A percentile compares a stretch with the other conserved stretches of the same genome.
These are phyloP conservation scores for Rosa chinensis DNA, from an alignment of 306 rosid genomes.

Conservation along the genomic window DNA sequence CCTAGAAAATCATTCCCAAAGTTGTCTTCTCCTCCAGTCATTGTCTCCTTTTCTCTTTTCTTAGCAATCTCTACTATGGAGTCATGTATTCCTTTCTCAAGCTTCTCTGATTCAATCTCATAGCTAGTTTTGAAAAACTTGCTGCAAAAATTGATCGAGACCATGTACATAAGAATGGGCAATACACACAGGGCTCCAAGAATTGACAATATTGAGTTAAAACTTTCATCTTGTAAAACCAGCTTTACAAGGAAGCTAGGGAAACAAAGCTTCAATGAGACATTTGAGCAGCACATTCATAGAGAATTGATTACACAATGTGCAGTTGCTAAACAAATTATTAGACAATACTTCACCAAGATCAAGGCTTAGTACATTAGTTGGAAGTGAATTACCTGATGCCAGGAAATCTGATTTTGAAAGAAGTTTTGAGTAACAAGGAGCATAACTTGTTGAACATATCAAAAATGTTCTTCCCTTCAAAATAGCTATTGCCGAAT, in stretches of 20 bases:
- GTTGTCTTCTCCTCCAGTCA: slow-evolving; percentile 4
- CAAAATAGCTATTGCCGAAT: slow-evolving; percentile 24
- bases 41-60: slow-evolving; percentile 26
- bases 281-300: not conserved
- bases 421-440: slow-evolving; percentile 1
- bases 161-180: not conserved
- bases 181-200: not conserved
- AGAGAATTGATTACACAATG: not conserved
- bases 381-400: slow-evolving; percentile 11
- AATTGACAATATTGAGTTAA: not conserved
- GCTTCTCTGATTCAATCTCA: slow-evolving; percentile 26
- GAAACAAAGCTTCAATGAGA: not conserved
- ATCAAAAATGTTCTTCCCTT: slow-evolving; percentile 29
- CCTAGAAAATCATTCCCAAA: slow-evolving; percentile 37
- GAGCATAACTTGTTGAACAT: slow-evolving; percentile 19
- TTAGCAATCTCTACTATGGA: slow-evolving; percentile 10
- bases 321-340: not conserved
- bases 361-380: not conserved
- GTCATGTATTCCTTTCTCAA: slow-evolving; percentile 16
- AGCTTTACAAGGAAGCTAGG: not conserved
- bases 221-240: not conserved
- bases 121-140: slow-evolving; percentile 10
- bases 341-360: not conserved
- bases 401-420: slow-evolving; percentile 14
- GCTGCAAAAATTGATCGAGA: slow-evolving; percentile 19